Percentiles rank a stretch among this genome's conserved stretches.
Conservation (phyloP, 176 grass and related monocot species). For the Carex scoparia region DNA sequence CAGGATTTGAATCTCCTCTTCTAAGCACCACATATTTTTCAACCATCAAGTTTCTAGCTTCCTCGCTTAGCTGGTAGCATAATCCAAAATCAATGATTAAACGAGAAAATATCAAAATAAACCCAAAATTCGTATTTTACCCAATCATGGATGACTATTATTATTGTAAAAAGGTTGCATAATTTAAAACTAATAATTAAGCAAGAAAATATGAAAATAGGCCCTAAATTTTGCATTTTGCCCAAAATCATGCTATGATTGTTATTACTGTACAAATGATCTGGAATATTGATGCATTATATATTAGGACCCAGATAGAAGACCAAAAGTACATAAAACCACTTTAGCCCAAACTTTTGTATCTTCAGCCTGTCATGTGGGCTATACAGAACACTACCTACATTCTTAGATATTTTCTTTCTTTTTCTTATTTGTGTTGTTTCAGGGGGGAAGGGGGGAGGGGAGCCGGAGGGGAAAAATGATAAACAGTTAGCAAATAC, state of each 20-base stretch:
- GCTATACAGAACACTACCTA: not conserved
- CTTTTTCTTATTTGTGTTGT: not conserved
- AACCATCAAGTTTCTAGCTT: slow-evolving; percentile 81
- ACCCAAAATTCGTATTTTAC: not conserved
- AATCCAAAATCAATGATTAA: slow-evolving; percentile 27
- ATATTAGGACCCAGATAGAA: not conserved
- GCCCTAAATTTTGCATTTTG: not conserved
- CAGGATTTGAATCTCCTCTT: slow-evolving; percentile 81
- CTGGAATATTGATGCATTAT: not conserved
- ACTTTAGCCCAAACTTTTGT: not conserved
- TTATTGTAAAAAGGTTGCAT: not conserved
- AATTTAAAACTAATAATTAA: slow-evolving; percentile 24
- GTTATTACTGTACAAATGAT: not conserved
- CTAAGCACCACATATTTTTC: slow-evolving; percentile 84
- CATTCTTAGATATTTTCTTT: not conserved
- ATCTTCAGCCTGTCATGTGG: not conserved
- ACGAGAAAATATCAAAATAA: not conserved
- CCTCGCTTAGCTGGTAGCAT: slow-evolving; percentile 60
- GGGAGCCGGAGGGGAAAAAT: not conserved
- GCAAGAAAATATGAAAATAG: not conserved
- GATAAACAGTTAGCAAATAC: slow-evolving; percentile 32
- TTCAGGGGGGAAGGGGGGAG: not conserved
- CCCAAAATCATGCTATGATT: not conserved
- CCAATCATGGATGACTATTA: not conserved
- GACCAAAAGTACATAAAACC: not conserved